These are phyloP conservation scores for Botrytis aclada DNA, from an alignment of 2,329 filamentous ascomycete genomes.

Conservation along the genomic window DNA sequence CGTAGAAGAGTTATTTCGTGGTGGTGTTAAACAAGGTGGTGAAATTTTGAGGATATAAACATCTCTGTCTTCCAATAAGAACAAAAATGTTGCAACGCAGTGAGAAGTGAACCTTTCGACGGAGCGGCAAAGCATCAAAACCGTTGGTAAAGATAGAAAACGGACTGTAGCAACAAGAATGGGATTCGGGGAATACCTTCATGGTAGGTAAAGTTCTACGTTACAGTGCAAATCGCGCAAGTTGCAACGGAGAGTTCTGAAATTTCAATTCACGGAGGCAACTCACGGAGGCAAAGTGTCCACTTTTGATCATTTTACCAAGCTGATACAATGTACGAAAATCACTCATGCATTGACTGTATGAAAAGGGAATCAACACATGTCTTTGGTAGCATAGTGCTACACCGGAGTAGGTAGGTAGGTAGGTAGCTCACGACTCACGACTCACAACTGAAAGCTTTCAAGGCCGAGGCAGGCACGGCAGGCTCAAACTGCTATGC, in stretches of 20 bases:
- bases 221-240: neutral
- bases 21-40: slow-evolving; percentile 58
- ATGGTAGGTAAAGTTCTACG: neutral
- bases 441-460: no score
- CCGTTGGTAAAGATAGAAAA: neutral
- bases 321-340: neutral
- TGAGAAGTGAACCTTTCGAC: neutral
- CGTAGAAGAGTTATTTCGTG: slow-evolving; percentile 68
- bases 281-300: neutral
- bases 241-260: neutral
- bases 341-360: neutral
- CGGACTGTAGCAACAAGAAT: neutral
- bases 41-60: slow-evolving; percentile 43
- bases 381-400: no score
- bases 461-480: neutral
- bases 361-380: neutral
- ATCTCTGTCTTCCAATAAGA: neutral
- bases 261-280: neutral
- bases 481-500: neutral
- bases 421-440: no score
- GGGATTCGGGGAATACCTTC: neutral
- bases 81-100: neutral
- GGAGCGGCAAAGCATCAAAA: neutral
- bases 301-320: neutral
- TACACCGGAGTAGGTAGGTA: no score